Percentiles rank a stretch among this genome's conserved stretches.
These are phyloP conservation scores for Agaricus blazei DNA, from an alignment of 768 basidiomycete species.

Conservation along the genomic window DNA sequence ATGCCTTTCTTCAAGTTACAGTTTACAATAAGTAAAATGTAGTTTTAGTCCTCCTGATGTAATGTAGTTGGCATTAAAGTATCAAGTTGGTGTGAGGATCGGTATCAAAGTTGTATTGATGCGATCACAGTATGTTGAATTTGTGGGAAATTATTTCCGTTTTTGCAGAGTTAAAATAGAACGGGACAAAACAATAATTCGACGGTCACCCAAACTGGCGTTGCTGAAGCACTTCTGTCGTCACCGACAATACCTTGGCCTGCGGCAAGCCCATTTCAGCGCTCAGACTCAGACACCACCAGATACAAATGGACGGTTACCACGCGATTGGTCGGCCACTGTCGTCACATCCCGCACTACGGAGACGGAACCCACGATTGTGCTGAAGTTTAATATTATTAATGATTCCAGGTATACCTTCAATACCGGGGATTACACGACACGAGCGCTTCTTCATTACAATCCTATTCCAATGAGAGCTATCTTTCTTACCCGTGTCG, in stretches of 20 bases:
- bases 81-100: too few species aligned
- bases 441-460: constrained; percentile 67
- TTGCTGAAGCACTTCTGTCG: neutral
- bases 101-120: too few species aligned
- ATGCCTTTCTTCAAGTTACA: too few species aligned
- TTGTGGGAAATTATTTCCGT: too few species aligned
- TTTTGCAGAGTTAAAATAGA: too few species aligned
- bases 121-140: too few species aligned
- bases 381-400: constrained; percentile 52
- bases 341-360: constrained; percentile 53
- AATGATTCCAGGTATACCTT: constrained; percentile 78
- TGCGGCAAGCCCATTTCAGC: neutral
- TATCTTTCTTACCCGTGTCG: constrained; percentile 67
- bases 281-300: neutral
- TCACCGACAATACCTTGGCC: neutral
- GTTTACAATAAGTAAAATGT: too few species aligned
- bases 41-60: too few species aligned
- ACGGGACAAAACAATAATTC: too few species aligned
- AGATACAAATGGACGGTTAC: neutral
- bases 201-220: neutral
- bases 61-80: too few species aligned
- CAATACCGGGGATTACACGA: constrained; percentile 80
- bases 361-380: constrained; percentile 78
- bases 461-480: constrained; percentile 57
- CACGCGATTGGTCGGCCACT: constrained; percentile 55